Evolutionary conservation across 169 alveolate species (phyloP).

Genomic region (Plasmodium coatneyi): DNA sequence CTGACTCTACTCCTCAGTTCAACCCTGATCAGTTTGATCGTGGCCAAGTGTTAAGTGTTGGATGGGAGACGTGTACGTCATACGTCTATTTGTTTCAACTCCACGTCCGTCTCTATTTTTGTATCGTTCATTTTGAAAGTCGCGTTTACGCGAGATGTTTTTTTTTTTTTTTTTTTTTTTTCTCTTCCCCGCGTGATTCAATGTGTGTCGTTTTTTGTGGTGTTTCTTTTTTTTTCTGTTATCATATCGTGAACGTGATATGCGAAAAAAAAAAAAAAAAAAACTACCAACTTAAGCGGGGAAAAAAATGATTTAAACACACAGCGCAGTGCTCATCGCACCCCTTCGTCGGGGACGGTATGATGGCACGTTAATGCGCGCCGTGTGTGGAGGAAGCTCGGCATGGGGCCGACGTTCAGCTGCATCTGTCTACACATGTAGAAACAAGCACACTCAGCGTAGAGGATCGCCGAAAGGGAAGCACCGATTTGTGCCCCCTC

Average conservation of each 20-base stretch:
- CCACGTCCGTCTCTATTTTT: neutral
- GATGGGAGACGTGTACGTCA: neutral
- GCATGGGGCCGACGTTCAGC: neutral
- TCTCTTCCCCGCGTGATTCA: neutral
- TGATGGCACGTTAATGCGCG: neutral
- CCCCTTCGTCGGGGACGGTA: neutral
- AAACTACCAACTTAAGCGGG: neutral
- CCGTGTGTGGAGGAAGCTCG: neutral
- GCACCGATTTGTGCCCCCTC: neutral
- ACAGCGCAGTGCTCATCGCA: neutral
- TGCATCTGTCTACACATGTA: neutral
- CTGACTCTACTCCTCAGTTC: neutral
- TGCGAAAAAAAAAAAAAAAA: neutral
- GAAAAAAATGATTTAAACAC: neutral
- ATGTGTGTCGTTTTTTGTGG: neutral
- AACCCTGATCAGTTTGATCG: neutral
- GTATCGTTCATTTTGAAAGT: neutral
- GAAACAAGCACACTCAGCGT: neutral
- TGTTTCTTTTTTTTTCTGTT: neutral
- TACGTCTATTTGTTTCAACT: neutral
- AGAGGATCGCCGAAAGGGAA: neutral
- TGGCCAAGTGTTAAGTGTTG: slow-evolving; percentile 23
- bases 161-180: slow-evolving; percentile 2
- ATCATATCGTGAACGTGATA: neutral
- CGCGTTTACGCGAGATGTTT: neutral